Evolutionary conservation across 106 monocot genomes (phyloP).

Genomic region (Hemerocallis citrina): DNA sequence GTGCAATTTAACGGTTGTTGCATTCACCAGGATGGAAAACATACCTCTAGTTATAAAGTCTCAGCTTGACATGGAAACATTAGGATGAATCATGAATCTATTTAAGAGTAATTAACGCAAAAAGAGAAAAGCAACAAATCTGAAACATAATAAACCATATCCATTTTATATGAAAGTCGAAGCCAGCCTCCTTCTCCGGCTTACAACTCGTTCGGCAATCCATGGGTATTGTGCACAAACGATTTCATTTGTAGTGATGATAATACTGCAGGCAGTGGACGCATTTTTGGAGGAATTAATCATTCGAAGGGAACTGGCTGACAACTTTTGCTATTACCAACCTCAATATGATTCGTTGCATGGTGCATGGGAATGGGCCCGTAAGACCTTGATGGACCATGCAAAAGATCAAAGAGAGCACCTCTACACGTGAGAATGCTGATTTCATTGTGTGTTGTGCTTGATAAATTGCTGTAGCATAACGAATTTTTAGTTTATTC

Average conservation of each 20-base stretch:
- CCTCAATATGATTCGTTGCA: slow-evolving; percentile 77
- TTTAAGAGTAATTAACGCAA: no score
- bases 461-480: neutral
- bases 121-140: no score
- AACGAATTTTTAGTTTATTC: neutral
- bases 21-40: neutral
- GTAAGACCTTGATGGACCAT: slow-evolving; percentile 85
- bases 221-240: no score
- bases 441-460: neutral
- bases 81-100: no score
- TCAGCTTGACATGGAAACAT: neutral
- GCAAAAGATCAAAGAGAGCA: slow-evolving; percentile 77
- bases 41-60: neutral
- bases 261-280: slow-evolving; percentile 45
- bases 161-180: neutral
- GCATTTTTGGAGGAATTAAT: slow-evolving; percentile 95
- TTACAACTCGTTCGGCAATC: no score
- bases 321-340: slow-evolving; percentile 94
- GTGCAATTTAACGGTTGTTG: neutral
- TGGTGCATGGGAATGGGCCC: slow-evolving; percentile 98
- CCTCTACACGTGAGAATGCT: slow-evolving; percentile 72
- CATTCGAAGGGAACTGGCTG: slow-evolving; percentile 86
- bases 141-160: neutral
- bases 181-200: no score
- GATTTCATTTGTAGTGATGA: no score